Evolutionary conservation across 2,329 filamentous ascomycete species (phyloP), one percentile per base, ranked within the genome.

Genomic region (Alternaria viburni): DNA sequence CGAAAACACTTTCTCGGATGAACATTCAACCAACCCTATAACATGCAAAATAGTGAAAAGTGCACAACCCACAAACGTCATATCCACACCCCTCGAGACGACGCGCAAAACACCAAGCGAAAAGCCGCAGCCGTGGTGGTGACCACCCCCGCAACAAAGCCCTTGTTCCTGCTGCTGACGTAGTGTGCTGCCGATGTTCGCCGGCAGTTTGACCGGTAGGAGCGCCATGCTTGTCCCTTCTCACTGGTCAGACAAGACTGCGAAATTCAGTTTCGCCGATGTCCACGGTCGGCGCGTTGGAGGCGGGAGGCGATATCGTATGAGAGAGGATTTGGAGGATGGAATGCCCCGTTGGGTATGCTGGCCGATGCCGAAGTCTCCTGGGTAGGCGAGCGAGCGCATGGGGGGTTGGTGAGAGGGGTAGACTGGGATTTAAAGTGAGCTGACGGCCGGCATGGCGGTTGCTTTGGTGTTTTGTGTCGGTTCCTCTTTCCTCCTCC

Each of bases 171-270:
- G 21, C 46, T 55, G 45, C 65, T 72, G 69, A 72, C 66, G 69
- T 72, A 69, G 61, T 56, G 61, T 50, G 56, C 36, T 25, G 72
- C 72, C 72, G 72, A 73, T 28, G 25, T 69, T 72, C 66, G 69
- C 72, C 72, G 71, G 57, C 17, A 19, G 55, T 51, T 64, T 57
- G 60, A 59, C 68, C 64, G 64, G 69, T 63, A 65, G 44, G 21
- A 44, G 55, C 44, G 49, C 60, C 59, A 55, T 56, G 54, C 26
- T 45, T 45, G 52, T 55, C 30, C 30, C 23, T 56, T 60, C 63
- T 25, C 28, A 54, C 43, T 58, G 44, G 62, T 50, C 55, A 47
- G 32, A 28, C 46, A 57, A 26, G 41, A 41, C 21, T 19, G 36
- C 28, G 51, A 13, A 43, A 54, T 25, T 51, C 28, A 36, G 46